phyloP scores from a whole-genome alignment of 129 eudicot species.

The Centella asiatica region DNA sequence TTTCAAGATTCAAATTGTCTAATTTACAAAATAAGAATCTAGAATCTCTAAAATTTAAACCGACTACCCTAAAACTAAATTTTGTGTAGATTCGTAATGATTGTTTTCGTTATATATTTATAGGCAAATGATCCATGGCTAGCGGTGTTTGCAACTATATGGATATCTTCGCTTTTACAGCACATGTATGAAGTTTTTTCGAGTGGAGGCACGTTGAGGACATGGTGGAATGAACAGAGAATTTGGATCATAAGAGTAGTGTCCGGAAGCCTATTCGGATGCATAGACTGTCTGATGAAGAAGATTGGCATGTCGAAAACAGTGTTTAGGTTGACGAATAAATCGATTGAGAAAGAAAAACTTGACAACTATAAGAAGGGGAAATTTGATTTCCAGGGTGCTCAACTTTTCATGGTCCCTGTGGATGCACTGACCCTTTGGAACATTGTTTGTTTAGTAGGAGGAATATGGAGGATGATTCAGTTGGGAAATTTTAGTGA shows the following conservation, averaged over 20 bases:
- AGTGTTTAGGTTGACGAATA: conserved; percentile 60
- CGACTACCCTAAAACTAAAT: no score
- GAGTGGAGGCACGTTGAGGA: conserved; percentile 43
- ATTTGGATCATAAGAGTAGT: conserved; percentile 60
- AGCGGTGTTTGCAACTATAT: conserved; percentile 39
- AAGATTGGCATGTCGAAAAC: conserved; percentile 42
- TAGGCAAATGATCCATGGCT: conserved; percentile 62
- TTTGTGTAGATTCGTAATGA: no score
- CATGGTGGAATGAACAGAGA: conserved; percentile 83
- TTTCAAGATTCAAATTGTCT: no score
- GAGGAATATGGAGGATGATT: conserved; percentile 37
- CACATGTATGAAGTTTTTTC: conserved; percentile 56
- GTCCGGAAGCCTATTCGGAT: conserved; percentile 58
- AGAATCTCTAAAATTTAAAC: no score
- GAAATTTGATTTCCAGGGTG: conserved; percentile 60
- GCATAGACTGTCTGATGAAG: conserved; percentile 49
- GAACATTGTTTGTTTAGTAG: conserved; percentile 44
- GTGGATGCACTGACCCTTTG: conserved; percentile 37
- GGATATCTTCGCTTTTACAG: conserved; percentile 40
- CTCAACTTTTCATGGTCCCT: conserved; percentile 61
- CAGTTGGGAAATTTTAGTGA: conserved; percentile 29
- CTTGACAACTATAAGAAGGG: conserved; percentile 52
- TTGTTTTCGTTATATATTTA: neutral
- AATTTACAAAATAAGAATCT: no score
- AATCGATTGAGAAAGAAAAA: conserved; percentile 56